Conservation (phyloP, 768 basidiomycete genomes). For the Lactarius psammicola region DNA sequence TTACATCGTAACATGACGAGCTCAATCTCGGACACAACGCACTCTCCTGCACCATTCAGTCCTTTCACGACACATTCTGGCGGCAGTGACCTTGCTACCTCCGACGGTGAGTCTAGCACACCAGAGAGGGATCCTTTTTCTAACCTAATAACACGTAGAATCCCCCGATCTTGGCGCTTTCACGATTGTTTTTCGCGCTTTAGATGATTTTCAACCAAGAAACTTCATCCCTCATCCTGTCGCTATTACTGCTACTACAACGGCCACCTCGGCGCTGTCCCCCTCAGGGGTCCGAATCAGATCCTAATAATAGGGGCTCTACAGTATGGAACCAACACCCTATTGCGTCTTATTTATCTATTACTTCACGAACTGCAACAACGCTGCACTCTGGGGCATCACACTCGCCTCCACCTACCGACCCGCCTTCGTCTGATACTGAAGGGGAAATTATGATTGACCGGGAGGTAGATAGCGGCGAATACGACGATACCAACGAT, state of each 20-base stretch:
- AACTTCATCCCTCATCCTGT: slow-evolving; percentile 30
- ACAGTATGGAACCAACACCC: slow-evolving; percentile 65
- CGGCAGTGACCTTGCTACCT: slow-evolving; percentile 38
- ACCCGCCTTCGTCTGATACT: slow-evolving; percentile 30
- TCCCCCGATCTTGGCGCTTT: slow-evolving; percentile 75
- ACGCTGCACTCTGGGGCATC: slow-evolving; percentile 27
- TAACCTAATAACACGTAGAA: slow-evolving; percentile 39
- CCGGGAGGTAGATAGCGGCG: slow-evolving; percentile 24
- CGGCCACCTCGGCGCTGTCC: slow-evolving; percentile 35
- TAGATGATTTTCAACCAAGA: slow-evolving; percentile 53
- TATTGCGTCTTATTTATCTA: slow-evolving; percentile 56
- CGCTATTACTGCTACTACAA: slow-evolving; percentile 28
- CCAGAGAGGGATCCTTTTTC: not conserved
- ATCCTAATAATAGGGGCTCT: slow-evolving; percentile 43
- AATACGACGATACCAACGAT: slow-evolving; percentile 30
- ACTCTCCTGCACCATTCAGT: slow-evolving; percentile 40
- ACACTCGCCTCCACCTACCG: slow-evolving; percentile 27
- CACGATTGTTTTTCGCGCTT: slow-evolving; percentile 64
- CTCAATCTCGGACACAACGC: slow-evolving; percentile 38
- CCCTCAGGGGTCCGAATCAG: slow-evolving; percentile 42
- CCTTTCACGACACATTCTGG: slow-evolving; percentile 38
- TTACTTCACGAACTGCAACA: slow-evolving; percentile 32
- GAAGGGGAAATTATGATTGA: slow-evolving; percentile 32
- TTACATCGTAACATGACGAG: slow-evolving; percentile 33
- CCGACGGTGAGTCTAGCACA: slow-evolving; percentile 36